Conservation (phyloP, 768 basidiomycete species). For the Kwoniella sp. region DNA sequence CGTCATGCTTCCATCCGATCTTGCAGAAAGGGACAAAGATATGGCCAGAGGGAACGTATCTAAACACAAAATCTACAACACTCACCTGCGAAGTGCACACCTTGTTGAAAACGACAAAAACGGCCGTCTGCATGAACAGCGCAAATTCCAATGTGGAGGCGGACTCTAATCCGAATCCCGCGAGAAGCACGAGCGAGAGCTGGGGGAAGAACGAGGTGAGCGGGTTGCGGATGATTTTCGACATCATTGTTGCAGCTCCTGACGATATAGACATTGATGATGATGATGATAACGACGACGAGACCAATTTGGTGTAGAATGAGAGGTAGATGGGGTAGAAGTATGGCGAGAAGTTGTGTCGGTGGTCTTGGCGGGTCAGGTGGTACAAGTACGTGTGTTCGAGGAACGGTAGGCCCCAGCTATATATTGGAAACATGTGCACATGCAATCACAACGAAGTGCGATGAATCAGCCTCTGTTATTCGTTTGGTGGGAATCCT, state of each 20-base stretch:
- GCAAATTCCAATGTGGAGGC: slow-evolving; percentile 65
- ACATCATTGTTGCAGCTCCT: not conserved
- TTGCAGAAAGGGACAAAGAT: not conserved
- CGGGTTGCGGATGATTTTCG: slow-evolving; percentile 63
- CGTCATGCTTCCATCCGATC: too few species aligned
- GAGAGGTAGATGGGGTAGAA: slow-evolving; percentile 93
- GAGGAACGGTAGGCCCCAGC: slow-evolving; percentile 93
- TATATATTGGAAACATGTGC: slow-evolving; percentile 54
- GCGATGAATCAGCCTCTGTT: not conserved
- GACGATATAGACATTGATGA: not conserved
- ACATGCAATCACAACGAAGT: not conserved
- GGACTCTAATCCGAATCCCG: slow-evolving; percentile 73
- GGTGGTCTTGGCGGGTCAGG: slow-evolving; percentile 84
- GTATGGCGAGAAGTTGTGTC: slow-evolving; percentile 97
- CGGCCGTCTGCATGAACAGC: slow-evolving; percentile 88
- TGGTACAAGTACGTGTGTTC: slow-evolving; percentile 93
- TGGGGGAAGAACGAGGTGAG: slow-evolving; percentile 84
- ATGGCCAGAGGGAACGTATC: too few species aligned
- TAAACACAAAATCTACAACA: not conserved
- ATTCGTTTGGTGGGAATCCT: too few species aligned
- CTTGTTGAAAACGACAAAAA: slow-evolving; percentile 96
- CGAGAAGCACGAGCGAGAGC: slow-evolving; percentile 68
- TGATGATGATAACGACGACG: slow-evolving; percentile 20
- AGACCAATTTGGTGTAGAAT: slow-evolving; percentile 60
- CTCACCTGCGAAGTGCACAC: slow-evolving; percentile 94